Evolutionary conservation across 1,139 yeast genomes (phyloP), one percentile per base, ranked within the genome.

Genomic region (Maudiozyma humilis): DNA sequence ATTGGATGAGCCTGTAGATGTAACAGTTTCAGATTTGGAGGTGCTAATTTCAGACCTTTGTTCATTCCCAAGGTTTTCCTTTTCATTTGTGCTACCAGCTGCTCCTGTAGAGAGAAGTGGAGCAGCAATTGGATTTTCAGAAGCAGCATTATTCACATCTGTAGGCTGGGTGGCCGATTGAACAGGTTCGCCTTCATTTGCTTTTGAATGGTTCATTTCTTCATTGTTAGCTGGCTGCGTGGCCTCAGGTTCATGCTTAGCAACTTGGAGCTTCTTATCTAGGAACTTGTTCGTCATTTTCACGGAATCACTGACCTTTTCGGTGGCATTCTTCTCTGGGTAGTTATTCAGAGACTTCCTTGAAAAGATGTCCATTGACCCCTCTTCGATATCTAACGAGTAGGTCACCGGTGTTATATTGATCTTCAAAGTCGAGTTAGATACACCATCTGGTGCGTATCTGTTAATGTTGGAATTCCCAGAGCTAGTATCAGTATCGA

Each of bases 321-420:
- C 64, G 14, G 57, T 57, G 14, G 60, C 55, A 10, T 52, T 47
- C 14, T 67, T 49, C 4, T 32, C 42, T 4, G 64, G 63, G 40
- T 46, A 60, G 37, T 42, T 54, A 35, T 60, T 59, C 32, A 57
- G 42, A 1, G 77, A 62, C 48, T 71, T 72, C 37, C 87, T 69
- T 2, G 87, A 75, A 58, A 84, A 88, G 52, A 82, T 82, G 65
- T 91, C 98, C 52, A 76, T 79, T 0, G 95, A 78, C n/a, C 76
- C 82, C 3, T 82, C 74, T 59, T 86, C 95, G 59, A 89, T 87
- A 58, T 84, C 81, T 55, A 91, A 68, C 50, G 84, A 73, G 63
- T 87, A 93, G 3, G 89, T 79, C 53, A 82, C 83, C 57, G 80
- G 79, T 56, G 91, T 79, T 31, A 91, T 76, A 39, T 87, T 80